Evolutionary conservation across 176 grass and related monocot species (phyloP), one percentile per base, ranked within the genome.

Genomic region (Dendrocalamus sinicus): DNA sequence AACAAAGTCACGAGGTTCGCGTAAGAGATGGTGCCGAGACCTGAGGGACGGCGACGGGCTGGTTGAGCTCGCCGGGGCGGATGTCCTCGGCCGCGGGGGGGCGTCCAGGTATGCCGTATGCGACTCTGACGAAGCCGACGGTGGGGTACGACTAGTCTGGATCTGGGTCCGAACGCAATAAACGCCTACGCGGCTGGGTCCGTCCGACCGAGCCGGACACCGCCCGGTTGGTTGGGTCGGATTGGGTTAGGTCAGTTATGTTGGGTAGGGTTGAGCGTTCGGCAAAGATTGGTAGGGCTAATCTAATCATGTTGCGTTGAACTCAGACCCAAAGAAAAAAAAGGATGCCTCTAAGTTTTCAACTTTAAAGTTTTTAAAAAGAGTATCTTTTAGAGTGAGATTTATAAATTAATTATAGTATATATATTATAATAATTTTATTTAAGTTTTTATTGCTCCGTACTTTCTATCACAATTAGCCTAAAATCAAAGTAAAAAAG

Each of bases 31-130:
- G 69, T 11, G 11, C 46, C 46, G 9, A 52, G 35, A 90, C 90
- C 90, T 84, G 81, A 0, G 85, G 82, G 60, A 95, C 82, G 50
- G 70, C 45, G 72, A 92, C 73, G 67, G 93, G 87, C 57, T 83
- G 88, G 53, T 88, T 94, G 72, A 94, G 93, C 61, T 94, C 93
- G 39, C 90, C 93, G 16, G 93, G 90, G 43, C 92, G 61, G 87
- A 94, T 90, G 84, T 90, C 90, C 66, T 80, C 87, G 3, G 80
- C 19, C 59, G 80, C 24, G 43, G 87, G 87, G 87, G 55, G 9
- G 75, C 85, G 60, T 86, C 87, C 76, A 59, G 8, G 20, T 10
- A 59, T 39, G 37, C 37, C 37, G 37, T 39, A 39, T 9, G 20
- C 22, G 58, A 60, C 26, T n/a, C 20, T 10, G 69, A 47, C 69